Evolutionary conservation across 768 basidiomycete species (phyloP).

Genomic region (Mycena filopes): DNA sequence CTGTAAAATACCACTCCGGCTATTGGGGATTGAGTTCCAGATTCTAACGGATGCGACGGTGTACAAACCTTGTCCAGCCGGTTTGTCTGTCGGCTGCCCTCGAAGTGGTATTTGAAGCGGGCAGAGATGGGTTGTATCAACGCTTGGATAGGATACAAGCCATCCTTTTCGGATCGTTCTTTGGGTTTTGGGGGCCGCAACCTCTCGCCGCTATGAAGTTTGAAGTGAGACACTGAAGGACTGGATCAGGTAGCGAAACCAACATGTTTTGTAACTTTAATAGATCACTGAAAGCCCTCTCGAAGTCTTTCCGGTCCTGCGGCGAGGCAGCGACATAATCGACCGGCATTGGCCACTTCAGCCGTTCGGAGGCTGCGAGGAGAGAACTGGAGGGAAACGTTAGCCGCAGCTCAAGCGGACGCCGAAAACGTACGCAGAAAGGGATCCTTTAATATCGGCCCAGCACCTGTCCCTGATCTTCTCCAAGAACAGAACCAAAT

Average conservation of each 20-base stretch:
- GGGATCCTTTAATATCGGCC: slow-evolving; percentile 72
- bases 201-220: slow-evolving; percentile 59
- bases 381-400: slow-evolving; percentile 60
- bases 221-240: slow-evolving; percentile 1
- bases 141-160: slow-evolving; percentile 86
- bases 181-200: slow-evolving; percentile 45
- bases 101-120: slow-evolving; percentile 96
- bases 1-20: slow-evolving; percentile 98
- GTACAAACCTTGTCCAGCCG: slow-evolving; percentile 84
- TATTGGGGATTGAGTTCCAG: slow-evolving; percentile 40
- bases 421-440: slow-evolving; percentile 65
- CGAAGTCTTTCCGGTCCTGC: slow-evolving; percentile 72
- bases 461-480: slow-evolving; percentile 78
- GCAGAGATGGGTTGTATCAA: slow-evolving; percentile 85
- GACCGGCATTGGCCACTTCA: slow-evolving; percentile 88
- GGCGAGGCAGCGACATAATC: slow-evolving; percentile 65
- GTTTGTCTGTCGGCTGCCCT: slow-evolving; percentile 87
- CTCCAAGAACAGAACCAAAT: slow-evolving; percentile 70
- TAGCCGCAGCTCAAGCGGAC: neutral
- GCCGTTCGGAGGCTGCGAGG: slow-evolving; percentile 69
- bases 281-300: slow-evolving; percentile 80
- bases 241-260: slow-evolving; percentile 41
- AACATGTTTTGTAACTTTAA: slow-evolving; percentile 83
- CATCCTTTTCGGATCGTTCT: slow-evolving; percentile 54
- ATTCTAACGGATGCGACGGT: neutral